Base-by-base conservation (phyloP, 2,329 filamentous ascomycete genomes). In the Chaetomium olivaceum region DNA sequence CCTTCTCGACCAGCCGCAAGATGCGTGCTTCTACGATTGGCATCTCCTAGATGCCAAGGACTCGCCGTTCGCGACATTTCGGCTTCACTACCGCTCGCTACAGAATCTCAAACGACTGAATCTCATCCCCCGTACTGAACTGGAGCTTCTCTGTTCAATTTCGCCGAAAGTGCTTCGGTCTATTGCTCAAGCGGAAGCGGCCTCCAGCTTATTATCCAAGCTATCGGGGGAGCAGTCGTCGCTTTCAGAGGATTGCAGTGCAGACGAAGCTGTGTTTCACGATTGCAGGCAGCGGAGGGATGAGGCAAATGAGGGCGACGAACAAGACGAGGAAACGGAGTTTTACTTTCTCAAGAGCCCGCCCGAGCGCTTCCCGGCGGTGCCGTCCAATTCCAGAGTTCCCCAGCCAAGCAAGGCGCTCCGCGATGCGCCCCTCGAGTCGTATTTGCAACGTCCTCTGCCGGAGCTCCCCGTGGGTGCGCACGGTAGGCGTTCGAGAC, bases 1-100 rank as follows among this genome's bases (percentile, higher is more conserved):
- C 16, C 75, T 87, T 7, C 63, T 87, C 2, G 81, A 85, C 21
- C 77, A 77, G 21, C 83, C 84, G 3, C 77, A 85, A 69, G 78
- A 83, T 54, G 78, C 80, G 12, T 78, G 74, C 12, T 87, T 80
- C 72, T 87, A 83, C 69, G 79, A 85, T 68, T 88, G 82, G 75
- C 74, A 79, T 52, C 75, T 87, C 3, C 71, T 80, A 25, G 85
- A 87, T 63, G 73, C 82, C 0, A 82, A 78, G 62, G 80, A 86
- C 52, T 76, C 73, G 1, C 85, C 85, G 0, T 87, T 81, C 67
- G 81, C 80, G 4, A 80, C 79, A 0, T 87, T 87, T 66, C 78
- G 78, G 29, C 85, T 87, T 67, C 82, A 87, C 66, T 87, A 87
- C 68, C 80, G 85, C 33, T 84, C 82, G 7, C 82, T 79, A 80